These are phyloP conservation scores for Penicillium sp. DNA, from an alignment of 2,329 filamentous ascomycete species.

Conservation along the genomic window DNA sequence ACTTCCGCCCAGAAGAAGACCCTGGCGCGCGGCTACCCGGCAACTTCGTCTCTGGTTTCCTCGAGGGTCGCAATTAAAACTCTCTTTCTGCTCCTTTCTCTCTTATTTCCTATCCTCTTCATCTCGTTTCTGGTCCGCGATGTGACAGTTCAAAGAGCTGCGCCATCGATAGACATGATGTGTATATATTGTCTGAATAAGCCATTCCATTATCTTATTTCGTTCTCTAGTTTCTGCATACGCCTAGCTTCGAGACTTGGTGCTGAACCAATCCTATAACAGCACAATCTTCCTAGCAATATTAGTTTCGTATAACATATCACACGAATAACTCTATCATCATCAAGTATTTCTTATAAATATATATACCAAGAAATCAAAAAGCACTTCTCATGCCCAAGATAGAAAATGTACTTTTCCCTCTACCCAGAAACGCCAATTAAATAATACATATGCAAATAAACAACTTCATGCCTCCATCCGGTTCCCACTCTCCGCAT, in stretches of 20 bases:
- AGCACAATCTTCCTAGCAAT: not conserved
- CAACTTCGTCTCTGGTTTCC: conserved; percentile 90
- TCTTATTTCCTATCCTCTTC: conserved; percentile 15
- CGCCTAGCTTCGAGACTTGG: not conserved
- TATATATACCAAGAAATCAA: not conserved
- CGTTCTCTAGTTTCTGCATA: not conserved
- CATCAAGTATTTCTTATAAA: not conserved
- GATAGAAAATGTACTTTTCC: conserved; percentile 11
- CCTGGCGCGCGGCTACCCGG: conserved; percentile 73
- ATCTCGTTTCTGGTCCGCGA: conserved; percentile 23
- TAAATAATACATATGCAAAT: conserved; percentile 16
- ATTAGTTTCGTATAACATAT: not conserved
- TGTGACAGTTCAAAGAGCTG: conserved; percentile 16
- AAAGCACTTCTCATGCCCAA: conserved; percentile 2
- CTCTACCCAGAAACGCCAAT: conserved; percentile 28
- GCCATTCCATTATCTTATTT: conserved; percentile 20
- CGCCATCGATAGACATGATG: conserved; percentile 32
- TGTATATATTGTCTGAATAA: conserved; percentile 42
- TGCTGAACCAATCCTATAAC: not conserved
- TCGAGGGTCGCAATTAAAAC: conserved; percentile 69
- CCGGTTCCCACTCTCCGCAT: conserved; percentile 37
- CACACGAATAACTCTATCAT: not conserved
- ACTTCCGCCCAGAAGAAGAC: conserved; percentile 87
- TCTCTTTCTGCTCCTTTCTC: conserved; percentile 18
- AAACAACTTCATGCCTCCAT: conserved; percentile 31